Conservation (phyloP, 2,329 filamentous ascomycete species). For the Verticillium albo-atrum region DNA sequence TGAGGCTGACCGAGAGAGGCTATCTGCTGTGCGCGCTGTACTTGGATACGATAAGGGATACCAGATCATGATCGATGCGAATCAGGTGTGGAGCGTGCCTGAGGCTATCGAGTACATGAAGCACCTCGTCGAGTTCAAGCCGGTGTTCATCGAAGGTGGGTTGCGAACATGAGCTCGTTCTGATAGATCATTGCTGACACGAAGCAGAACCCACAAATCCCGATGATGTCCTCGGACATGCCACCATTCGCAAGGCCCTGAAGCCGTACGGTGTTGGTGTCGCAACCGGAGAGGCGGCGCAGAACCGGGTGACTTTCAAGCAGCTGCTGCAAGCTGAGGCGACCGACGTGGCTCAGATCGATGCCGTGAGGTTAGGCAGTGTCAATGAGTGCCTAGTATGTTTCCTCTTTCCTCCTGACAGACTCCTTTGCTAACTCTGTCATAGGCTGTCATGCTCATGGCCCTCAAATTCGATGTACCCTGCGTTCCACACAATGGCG, state of each 20-base stretch:
- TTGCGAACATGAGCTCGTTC: too few species aligned
- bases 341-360: constrained; percentile 63
- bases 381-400: constrained; percentile 40
- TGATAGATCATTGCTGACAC: neutral
- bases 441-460: constrained; percentile 14
- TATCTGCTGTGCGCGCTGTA: constrained; percentile 55
- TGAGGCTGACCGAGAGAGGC: constrained; percentile 51
- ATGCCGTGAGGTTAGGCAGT: constrained; percentile 64
- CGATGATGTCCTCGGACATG: constrained; percentile 65
- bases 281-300: constrained; percentile 69
- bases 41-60: constrained; percentile 63
- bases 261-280: constrained; percentile 57
- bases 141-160: constrained; percentile 49
- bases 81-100: constrained; percentile 65
- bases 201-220: constrained; percentile 60
- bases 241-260: constrained; percentile 59
- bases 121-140: constrained; percentile 60
- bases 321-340: constrained; percentile 60
- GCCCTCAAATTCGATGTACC: constrained; percentile 12
- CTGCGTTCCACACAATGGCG: constrained; percentile 15
- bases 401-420: neutral
- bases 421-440: neutral
- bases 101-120: constrained; percentile 66
- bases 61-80: constrained; percentile 66
- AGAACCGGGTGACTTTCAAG: constrained; percentile 70